phyloP scores from a whole-genome alignment of 2,329 filamentous ascomycete species.

The Diaporthe sp. region DNA sequence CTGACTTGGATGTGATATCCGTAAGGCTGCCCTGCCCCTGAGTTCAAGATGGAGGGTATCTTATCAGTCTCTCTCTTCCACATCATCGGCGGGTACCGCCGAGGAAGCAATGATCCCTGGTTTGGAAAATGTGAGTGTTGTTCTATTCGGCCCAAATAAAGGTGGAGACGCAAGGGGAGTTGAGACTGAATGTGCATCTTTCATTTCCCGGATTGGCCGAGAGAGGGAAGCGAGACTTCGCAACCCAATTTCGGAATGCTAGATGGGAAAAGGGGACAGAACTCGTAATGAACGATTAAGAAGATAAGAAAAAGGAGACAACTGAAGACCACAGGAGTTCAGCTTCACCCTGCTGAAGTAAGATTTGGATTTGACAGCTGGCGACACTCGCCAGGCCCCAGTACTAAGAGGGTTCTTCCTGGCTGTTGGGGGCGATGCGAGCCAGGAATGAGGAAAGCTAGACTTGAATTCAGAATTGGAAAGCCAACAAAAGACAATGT shows the following conservation, averaged over 20 bases:
- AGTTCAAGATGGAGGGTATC: neutral
- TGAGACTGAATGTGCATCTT: neutral
- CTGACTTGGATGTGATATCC: neutral
- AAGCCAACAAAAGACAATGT: too few species aligned
- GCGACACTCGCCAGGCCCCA: neutral
- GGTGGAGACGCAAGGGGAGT: neutral
- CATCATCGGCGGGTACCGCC: neutral
- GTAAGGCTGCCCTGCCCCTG: neutral
- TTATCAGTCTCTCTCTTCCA: neutral
- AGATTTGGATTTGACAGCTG: neutral
- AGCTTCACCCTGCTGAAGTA: neutral
- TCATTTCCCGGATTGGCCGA: neutral
- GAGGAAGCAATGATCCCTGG: neutral
- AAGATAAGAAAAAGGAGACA: neutral
- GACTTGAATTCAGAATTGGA: too few species aligned
- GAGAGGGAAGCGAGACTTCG: neutral
- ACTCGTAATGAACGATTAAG: too few species aligned
- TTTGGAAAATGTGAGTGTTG: neutral
- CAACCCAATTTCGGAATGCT: neutral
- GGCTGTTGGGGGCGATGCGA: neutral
- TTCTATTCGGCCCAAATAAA: neutral
- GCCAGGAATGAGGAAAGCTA: neutral
- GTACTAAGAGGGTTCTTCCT: too few species aligned
- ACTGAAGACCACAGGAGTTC: neutral
- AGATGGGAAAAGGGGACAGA: neutral